A percentile compares a stretch with the other conserved stretches of the same genome.
Evolutionary conservation across 495 filamentous ascomycete genomes (phyloP).

Genomic region (Xylaria telfairii): DNA sequence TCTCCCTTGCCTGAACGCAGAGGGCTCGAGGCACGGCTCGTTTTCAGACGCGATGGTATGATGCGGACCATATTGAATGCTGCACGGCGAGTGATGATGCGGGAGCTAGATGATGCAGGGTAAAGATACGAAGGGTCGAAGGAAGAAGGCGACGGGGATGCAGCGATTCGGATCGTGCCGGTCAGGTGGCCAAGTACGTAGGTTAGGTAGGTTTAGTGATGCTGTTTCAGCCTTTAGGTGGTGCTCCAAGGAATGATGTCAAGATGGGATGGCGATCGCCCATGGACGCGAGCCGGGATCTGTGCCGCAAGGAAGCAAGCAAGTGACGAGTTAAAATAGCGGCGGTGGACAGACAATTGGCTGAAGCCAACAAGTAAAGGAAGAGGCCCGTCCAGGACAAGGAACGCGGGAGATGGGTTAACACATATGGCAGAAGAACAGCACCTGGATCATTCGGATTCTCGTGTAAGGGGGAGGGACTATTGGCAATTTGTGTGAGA

Average conservation of each 20-base stretch:
- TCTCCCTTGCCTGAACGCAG: conserved; percentile 50
- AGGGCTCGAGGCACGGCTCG: conserved; percentile 53
- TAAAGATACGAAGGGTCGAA: not conserved
- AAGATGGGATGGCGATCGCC: conserved; percentile 20
- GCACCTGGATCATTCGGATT: not conserved
- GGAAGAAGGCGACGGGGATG: not conserved
- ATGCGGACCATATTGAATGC: conserved; percentile 70
- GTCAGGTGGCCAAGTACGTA: conserved; percentile 5
- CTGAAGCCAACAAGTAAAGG: not conserved
- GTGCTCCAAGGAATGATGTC: conserved; percentile 32
- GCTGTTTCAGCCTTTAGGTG: conserved; percentile 27
- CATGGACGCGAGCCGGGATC: conserved; percentile 3
- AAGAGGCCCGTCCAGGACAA: not conserved
- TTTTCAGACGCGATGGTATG: conserved; percentile 74
- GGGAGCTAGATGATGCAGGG: conserved; percentile 4
- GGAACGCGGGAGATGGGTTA: not conserved
- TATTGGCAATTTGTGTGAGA: conserved; percentile 7
- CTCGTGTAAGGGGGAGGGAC: not conserved
- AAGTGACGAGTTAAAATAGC: conserved; percentile 5
- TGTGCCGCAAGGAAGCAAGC: not conserved
- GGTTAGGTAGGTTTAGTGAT: conserved; percentile 17
- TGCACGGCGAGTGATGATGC: not conserved
- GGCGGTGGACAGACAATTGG: not conserved
- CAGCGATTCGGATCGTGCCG: conserved; percentile 10
- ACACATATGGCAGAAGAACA: not conserved